phyloP scores from a whole-genome alignment of 202 grass and related monocot genomes.

The Digitaria exilis region DNA sequence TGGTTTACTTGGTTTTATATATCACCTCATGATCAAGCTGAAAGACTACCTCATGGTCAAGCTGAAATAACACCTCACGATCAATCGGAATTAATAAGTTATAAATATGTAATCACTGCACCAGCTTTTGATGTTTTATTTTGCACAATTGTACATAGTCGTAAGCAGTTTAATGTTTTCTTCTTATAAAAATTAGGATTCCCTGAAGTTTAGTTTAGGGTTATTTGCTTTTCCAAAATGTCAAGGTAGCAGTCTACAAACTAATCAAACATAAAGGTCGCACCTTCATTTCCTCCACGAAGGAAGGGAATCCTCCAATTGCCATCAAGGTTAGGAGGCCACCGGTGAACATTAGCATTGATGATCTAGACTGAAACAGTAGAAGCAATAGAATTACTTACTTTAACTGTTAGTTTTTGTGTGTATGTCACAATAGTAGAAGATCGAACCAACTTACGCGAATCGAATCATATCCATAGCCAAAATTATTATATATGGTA shows the following conservation, averaged over 20 bases:
- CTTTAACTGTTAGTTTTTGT: neutral
- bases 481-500: slow-evolving; percentile 49
- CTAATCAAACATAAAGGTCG: neutral
- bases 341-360: slow-evolving; percentile 51
- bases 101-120: no score
- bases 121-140: no score
- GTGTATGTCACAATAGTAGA: neutral
- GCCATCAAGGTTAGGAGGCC: slow-evolving; percentile 62
- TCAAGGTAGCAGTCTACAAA: neutral
- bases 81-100: no score
- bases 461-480: slow-evolving; percentile 53
- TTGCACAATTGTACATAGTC: neutral
- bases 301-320: slow-evolving; percentile 75
- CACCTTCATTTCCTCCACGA: slow-evolving; percentile 82
- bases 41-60: no score
- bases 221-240: no score
- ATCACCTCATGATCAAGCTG: neutral
- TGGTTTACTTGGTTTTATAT: neutral
- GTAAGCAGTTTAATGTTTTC: neutral
- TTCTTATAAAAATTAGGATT: neutral
- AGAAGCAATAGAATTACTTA: neutral
- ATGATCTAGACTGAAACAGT: slow-evolving; percentile 52
- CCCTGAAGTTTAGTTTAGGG: no score
- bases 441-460: slow-evolving; percentile 38
- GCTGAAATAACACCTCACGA: no score